These are phyloP conservation scores for Cornus florida DNA, from an alignment of 148 eudicot species.

Conservation along the genomic window DNA sequence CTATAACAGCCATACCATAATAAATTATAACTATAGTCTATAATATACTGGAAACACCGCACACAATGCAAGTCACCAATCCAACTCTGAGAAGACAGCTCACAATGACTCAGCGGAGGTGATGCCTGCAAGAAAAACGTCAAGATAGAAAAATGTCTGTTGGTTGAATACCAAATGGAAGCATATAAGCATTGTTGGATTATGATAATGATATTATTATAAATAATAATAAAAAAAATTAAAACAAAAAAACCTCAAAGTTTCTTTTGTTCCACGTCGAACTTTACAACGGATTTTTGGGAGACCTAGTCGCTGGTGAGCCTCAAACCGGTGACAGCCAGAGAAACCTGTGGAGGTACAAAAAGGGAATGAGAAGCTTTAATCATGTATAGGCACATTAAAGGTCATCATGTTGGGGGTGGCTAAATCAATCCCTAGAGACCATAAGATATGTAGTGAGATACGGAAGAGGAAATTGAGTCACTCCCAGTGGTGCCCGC, in stretches of 20 bases:
- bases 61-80: background rate
- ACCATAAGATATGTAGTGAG: no score
- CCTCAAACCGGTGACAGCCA: conserved; percentile 96
- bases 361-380: background rate
- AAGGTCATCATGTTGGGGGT: background rate
- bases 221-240: background rate
- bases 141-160: background rate
- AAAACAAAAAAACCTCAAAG: conserved; percentile 58
- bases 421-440: no score
- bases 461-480: no score
- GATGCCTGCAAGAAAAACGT: conserved; percentile 61
- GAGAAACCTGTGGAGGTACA: conserved; percentile 70
- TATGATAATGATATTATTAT: no score
- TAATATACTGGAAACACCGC: background rate
- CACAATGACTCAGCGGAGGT: conserved; percentile 53
- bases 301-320: conserved; percentile 94
- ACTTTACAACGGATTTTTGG: conserved; percentile 94
- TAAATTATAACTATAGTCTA: background rate
- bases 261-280: conserved; percentile 92
- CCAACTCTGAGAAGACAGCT: background rate
- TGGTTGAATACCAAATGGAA: background rate
- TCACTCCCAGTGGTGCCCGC: no score
- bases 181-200: background rate
- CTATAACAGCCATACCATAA: background rate
- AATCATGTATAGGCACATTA: background rate